Percentiles rank a stretch among this genome's conserved stretches.
These are phyloP conservation scores for Voacanga thouarsii DNA, from an alignment of 257 asterid genomes.

Conservation along the genomic window DNA sequence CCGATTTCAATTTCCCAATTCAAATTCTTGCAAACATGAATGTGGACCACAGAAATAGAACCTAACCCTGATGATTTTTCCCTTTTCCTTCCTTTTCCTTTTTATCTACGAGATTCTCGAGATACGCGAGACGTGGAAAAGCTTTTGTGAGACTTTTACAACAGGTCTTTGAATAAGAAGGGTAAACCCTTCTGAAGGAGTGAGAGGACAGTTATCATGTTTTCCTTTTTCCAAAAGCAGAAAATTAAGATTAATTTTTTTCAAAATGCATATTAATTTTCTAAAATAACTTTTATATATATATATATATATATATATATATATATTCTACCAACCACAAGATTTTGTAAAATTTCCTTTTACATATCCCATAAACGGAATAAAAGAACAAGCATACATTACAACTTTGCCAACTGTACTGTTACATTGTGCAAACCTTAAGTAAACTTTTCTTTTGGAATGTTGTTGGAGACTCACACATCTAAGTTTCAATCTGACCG, in stretches of 20 bases:
- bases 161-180: no score
- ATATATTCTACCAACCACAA: no score
- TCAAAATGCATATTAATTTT: no score
- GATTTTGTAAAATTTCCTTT: neutral
- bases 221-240: no score
- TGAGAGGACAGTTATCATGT: no score
- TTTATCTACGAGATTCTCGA: neutral
- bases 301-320: no score
- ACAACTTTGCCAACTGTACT: neutral
- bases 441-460: neutral
- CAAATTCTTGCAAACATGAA: neutral
- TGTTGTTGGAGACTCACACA: neutral
- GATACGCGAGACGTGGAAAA: neutral
- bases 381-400: neutral
- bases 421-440: neutral
- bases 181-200: no score
- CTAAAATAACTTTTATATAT: no score
- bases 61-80: neutral
- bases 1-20: constrained; percentile 1
- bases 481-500: neutral
- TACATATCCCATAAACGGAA: neutral
- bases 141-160: no score
- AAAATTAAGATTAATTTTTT: no score
- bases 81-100: neutral
- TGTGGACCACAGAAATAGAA: neutral